phyloP scores from a whole-genome alignment of 2,329 filamentous ascomycete genomes.

The Clonostachys rhizophaga region DNA sequence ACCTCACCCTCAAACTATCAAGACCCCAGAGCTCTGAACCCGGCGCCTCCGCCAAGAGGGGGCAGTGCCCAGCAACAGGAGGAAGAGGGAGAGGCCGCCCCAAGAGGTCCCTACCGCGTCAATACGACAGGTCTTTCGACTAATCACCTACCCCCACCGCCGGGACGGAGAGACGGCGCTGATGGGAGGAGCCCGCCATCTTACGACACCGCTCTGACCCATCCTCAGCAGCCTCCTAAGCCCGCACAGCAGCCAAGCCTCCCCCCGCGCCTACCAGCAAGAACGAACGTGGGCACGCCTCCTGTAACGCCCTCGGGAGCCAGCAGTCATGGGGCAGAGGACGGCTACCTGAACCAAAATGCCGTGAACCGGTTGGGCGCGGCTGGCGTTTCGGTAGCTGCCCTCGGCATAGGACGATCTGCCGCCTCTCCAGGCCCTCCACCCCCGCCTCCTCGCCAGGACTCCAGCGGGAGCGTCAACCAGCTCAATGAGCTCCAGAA shows the following conservation, averaged over 20 bases:
- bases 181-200: constrained; percentile 21
- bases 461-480: constrained; percentile 8
- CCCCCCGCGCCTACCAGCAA: constrained; percentile 61
- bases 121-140: constrained; percentile 71
- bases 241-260: constrained; percentile 47
- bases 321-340: constrained; percentile 12
- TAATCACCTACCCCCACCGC: constrained; percentile 65
- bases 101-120: constrained; percentile 54
- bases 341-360: constrained; percentile 40
- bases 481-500: constrained; percentile 65
- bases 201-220: constrained; percentile 16
- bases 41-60: constrained; percentile 8
- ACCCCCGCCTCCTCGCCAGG: constrained; percentile 12
- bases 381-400: constrained; percentile 75
- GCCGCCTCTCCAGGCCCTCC: constrained; percentile 16
- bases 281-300: constrained; percentile 26
- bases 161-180: constrained; percentile 43
- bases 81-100: constrained; percentile 20
- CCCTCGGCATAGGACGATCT: constrained; percentile 62
- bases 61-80: constrained; percentile 3
- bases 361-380: constrained; percentile 64
- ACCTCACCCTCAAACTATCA: constrained; percentile 24
- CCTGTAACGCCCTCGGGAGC: constrained; percentile 31
- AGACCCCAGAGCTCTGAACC: constrained; percentile 15
- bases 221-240: constrained; percentile 28